These are phyloP conservation scores for Fusarium coffeatum DNA, from an alignment of 2,329 filamentous ascomycete genomes.

Conservation along the genomic window DNA sequence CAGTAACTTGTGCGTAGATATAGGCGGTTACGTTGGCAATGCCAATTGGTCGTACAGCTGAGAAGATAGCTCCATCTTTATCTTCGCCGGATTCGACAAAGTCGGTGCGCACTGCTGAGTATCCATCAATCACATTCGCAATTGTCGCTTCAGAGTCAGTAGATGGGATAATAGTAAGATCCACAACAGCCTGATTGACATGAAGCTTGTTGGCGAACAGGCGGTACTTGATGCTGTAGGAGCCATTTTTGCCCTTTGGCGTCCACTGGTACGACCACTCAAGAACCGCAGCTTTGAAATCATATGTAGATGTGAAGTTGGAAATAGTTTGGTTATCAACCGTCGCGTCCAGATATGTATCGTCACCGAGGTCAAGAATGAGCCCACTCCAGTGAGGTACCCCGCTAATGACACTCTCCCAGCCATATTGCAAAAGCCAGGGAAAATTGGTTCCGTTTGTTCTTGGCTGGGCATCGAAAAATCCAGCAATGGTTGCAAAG, in stretches of 20 bases:
- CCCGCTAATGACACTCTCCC: background rate
- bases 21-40: slow-evolving; percentile 3
- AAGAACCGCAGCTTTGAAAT: background rate
- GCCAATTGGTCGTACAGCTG: background rate
- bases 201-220: slow-evolving; percentile 1
- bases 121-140: slow-evolving; percentile 1
- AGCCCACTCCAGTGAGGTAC: background rate
- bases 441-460: slow-evolving; percentile 6
- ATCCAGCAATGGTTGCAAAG: background rate
- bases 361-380: background rate
- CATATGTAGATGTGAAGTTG: slow-evolving; percentile 1
- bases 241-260: rapidly evolving
- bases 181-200: background rate
- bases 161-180: background rate
- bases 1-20: background rate
- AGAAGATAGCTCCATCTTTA: background rate
- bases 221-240: background rate
- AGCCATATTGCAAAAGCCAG: slow-evolving; percentile 13
- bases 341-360: slow-evolving; percentile 3
- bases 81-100: slow-evolving; percentile 3
- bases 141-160: background rate
- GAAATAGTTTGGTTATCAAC: background rate
- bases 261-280: slow-evolving; percentile 3
- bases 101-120: slow-evolving; percentile 2
- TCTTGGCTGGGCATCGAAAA: background rate